Base-by-base conservation (phyloP, 139 green algal genomes). In the Choricystis sp. region DNA sequence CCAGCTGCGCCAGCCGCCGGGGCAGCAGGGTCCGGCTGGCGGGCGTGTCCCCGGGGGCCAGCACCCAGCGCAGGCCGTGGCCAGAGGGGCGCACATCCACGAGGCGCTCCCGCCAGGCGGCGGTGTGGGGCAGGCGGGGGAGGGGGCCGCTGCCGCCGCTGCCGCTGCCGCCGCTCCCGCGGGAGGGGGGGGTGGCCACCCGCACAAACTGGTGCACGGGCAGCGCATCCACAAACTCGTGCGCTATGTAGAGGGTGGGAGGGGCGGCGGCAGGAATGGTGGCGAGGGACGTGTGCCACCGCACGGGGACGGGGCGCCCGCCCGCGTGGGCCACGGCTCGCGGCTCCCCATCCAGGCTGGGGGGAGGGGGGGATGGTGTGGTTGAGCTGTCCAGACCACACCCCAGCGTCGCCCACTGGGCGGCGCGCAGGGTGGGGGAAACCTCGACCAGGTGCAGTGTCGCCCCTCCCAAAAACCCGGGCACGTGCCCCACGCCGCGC, bases 151-250 rank as follows among this genome's bases (percentile, higher is more conserved):
- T 22, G 26, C 48, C 65, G 57, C 40, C 49, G 57, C 26, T 52
- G 40, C 40, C 40, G 9, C 5, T 9, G 3, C 23, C 9, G 1
- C 29, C 26, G 20, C 29, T 23, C 27, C 19, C 27, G 28, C 22
- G 49, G n/a, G 62, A 23, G 23, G 20, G 4, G 20, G 60, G 60
- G 40, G 25, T 24, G 60, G 4, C 1, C 3, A 24, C 29, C 3
- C 31, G 28, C n/a, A 83, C 74, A 58, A 99, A 97, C 59, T 96
- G 88, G 71, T 97, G 93, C 40, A 96, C 87, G 1, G 93, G 93
- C 55, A 98, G 77, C 1, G 93, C 93, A 59, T 99, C 93, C 23
- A 99, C 71, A 68, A 97, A 97, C 76, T 99, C 93, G 66, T 99
- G 89, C 5, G 82, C 89, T 2, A 99, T 83, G 72, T 86, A 82